phyloP scores from a whole-genome alignment of 495 filamentous ascomycete species.

The Talaromyces thailandensis region DNA sequence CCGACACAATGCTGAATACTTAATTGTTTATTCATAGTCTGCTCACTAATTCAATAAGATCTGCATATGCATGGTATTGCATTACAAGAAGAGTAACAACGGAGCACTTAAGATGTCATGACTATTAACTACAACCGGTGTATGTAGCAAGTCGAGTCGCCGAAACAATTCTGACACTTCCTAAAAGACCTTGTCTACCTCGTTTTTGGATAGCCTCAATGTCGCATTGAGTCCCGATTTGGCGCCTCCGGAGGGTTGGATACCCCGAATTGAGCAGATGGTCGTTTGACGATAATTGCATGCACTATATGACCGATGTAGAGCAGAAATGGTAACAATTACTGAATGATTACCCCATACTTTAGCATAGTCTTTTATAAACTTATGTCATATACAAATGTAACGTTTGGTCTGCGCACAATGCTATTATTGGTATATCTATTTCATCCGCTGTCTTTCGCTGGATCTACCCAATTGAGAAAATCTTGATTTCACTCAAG shows the following conservation, averaged over 20 bases:
- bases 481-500: neutral
- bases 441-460: neutral
- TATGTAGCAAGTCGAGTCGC: neutral
- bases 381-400: neutral
- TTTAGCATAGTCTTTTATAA: neutral
- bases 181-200: neutral
- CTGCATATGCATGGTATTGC: neutral
- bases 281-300: neutral
- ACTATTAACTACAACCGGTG: neutral
- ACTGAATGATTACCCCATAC: neutral
- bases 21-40: neutral
- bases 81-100: neutral
- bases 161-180: neutral
- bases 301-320: neutral
- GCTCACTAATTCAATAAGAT: neutral
- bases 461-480: neutral
- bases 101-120: neutral
- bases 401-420: neutral
- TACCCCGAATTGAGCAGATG: neutral
- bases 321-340: neutral
- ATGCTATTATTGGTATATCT: neutral
- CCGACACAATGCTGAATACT: neutral
- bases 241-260: neutral
- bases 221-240: neutral
- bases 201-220: neutral